Percentiles rank a stretch among this genome's conserved stretches.
Conservation (phyloP, 2,329 filamentous ascomycete species). For the Epicoccum sorghinum region DNA sequence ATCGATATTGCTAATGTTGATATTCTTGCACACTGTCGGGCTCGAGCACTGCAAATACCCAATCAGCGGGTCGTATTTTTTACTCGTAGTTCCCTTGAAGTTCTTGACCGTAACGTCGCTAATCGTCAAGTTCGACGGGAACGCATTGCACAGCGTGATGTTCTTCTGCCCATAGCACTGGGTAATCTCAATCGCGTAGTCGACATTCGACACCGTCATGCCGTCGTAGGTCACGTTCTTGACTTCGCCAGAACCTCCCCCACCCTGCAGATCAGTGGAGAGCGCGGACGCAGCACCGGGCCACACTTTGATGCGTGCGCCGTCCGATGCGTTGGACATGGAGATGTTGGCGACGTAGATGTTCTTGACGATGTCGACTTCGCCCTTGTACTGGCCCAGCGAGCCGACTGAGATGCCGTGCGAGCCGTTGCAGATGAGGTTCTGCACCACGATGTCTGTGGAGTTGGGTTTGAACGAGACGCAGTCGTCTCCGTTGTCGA, state of each 20-base stretch:
- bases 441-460: slow-evolving; percentile 71
- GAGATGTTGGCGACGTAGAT: slow-evolving; percentile 57
- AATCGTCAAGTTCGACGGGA: slow-evolving; percentile 62
- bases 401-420: slow-evolving; percentile 77
- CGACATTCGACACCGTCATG: slow-evolving; percentile 66
- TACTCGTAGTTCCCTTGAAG: slow-evolving; percentile 61
- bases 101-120: slow-evolving; percentile 62
- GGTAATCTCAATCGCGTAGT: slow-evolving; percentile 69
- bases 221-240: slow-evolving; percentile 71
- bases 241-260: slow-evolving; percentile 67
- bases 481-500: slow-evolving; percentile 72
- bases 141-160: slow-evolving; percentile 64
- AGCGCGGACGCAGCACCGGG: slow-evolving; percentile 63
- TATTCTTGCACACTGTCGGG: slow-evolving; percentile 57
- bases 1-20: slow-evolving; percentile 51
- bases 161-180: slow-evolving; percentile 71
- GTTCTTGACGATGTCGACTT: slow-evolving; percentile 72
- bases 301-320: slow-evolving; percentile 77
- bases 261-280: slow-evolving; percentile 67
- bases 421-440: slow-evolving; percentile 70
- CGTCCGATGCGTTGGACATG: slow-evolving; percentile 58
- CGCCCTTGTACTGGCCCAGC: slow-evolving; percentile 68
- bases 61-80: slow-evolving; percentile 50
- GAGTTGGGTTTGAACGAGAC: slow-evolving; percentile 78
- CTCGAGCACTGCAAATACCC: slow-evolving; percentile 55